Evolutionary conservation across 2,329 filamentous ascomycete species (phyloP).

Genomic region (Sarocladium strictum): DNA sequence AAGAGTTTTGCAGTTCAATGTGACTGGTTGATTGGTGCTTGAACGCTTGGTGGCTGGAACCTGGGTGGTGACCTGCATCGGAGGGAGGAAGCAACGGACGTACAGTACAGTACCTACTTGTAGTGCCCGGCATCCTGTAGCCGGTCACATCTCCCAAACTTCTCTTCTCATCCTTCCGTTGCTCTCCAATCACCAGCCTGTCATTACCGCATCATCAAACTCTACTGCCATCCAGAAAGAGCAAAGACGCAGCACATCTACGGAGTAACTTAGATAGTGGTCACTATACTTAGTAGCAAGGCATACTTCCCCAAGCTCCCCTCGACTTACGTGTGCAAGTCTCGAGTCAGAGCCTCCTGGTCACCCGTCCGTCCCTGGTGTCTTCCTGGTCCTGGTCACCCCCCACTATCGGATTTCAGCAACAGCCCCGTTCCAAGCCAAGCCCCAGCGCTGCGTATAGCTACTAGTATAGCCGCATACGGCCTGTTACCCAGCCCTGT

Average conservation of each 20-base stretch:
- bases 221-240: not conserved
- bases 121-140: not conserved
- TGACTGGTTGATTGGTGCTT: conserved; percentile 5
- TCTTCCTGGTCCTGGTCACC: too few species aligned
- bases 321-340: too few species aligned
- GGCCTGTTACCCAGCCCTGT: not conserved
- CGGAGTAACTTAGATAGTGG: too few species aligned
- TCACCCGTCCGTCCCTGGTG: not conserved
- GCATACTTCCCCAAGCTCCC: not conserved
- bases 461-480: not conserved
- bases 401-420: too few species aligned
- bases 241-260: not conserved
- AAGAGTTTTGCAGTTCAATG: not conserved
- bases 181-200: not conserved
- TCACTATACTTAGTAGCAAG: not conserved
- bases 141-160: not conserved
- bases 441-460: not conserved
- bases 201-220: not conserved
- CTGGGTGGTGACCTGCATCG: not conserved
- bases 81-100: too few species aligned
- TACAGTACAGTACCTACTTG: not conserved
- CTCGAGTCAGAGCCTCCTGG: not conserved
- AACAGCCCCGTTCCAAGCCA: not conserved
- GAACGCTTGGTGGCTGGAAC: conserved; percentile 9
- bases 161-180: not conserved